Conservation (phyloP, 2,329 filamentous ascomycete genomes). For the Sclerotinia subarctica region DNA sequence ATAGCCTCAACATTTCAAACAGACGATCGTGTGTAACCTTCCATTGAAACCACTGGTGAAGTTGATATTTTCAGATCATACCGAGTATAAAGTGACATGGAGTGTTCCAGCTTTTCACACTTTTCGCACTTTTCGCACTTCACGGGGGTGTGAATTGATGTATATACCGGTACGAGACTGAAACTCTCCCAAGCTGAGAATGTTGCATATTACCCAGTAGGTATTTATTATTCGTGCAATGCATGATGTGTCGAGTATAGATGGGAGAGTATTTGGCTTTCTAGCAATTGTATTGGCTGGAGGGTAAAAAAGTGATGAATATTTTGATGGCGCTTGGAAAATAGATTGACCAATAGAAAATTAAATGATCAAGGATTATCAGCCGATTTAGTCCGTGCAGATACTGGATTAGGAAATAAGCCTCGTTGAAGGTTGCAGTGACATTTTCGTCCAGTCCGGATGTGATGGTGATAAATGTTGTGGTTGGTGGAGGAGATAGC, state of each 20-base stretch:
- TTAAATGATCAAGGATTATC: background rate
- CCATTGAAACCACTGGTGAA: conserved; percentile 6
- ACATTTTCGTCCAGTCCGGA: background rate
- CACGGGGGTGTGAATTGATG: conserved; percentile 11
- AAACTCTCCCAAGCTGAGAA: background rate
- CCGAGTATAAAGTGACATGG: conserved; percentile 4
- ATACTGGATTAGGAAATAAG: background rate
- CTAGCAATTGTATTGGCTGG: conserved; percentile 1
- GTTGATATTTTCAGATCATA: background rate
- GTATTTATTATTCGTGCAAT: background rate
- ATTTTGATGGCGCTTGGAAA: conserved; percentile 4
- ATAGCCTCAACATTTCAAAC: conserved; percentile 9
- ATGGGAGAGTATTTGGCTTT: background rate
- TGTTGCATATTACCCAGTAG: conserved; percentile 5
- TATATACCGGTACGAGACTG: conserved; percentile 19
- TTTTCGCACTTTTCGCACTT: background rate
- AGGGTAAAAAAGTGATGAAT: background rate
- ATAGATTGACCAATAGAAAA: conserved; percentile 11
- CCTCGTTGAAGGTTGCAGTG: background rate
- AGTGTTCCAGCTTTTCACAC: conserved; percentile 11
- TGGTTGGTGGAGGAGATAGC: conserved; percentile 8
- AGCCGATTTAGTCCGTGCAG: background rate
- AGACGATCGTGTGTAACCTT: background rate
- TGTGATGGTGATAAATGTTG: background rate
- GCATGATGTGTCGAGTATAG: background rate